These are phyloP conservation scores for Podila epigama DNA, from an alignment of 192 early-diverging fungal genomes.

Conservation along the genomic window DNA sequence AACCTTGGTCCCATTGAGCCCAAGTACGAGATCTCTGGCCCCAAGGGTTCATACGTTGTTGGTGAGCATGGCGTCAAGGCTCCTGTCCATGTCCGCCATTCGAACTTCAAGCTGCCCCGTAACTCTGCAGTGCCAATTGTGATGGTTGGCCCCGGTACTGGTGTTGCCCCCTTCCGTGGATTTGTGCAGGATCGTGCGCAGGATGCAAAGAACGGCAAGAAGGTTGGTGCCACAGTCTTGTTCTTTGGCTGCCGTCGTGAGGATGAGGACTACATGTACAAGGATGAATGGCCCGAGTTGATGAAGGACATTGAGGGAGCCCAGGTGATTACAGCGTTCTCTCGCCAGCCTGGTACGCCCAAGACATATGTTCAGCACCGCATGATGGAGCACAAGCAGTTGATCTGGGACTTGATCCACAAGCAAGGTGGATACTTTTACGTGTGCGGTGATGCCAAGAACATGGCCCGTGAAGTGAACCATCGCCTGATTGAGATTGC, in stretches of 20 bases:
- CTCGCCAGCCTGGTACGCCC: constrained; percentile 71
- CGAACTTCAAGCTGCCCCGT: constrained; percentile 90
- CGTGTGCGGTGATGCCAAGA: constrained; percentile 96
- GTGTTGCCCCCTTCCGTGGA: constrained; percentile 97
- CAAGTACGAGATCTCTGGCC: constrained; percentile 55
- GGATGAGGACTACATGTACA: constrained; percentile 91
- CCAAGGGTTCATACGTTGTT: constrained; percentile 43
- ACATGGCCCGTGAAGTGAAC: constrained; percentile 94
- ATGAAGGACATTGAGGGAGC: constrained; percentile 70
- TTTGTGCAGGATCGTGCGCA: constrained; percentile 91
- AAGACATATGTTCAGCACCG: constrained; percentile 98
- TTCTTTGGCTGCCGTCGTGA: constrained; percentile 95
- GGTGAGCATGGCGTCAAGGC: constrained; percentile 59
- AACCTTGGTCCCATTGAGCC: constrained; percentile 34
- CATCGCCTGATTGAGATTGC: constrained; percentile 74
- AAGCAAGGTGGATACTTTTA: constrained; percentile 83
- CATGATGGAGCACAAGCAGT: constrained; percentile 73
- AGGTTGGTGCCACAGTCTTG: constrained; percentile 85
- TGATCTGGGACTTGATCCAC: constrained; percentile 84
- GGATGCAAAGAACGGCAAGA: constrained; percentile 62
- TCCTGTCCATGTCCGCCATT: constrained; percentile 90
- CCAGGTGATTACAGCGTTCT: constrained; percentile 90
- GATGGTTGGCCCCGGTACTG: constrained; percentile 99
- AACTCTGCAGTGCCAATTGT: constrained; percentile 83
- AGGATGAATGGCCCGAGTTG: constrained; percentile 74